Evolutionary conservation across 306 rosid genomes (phyloP).

Genomic region (Vigna nakashimae): DNA sequence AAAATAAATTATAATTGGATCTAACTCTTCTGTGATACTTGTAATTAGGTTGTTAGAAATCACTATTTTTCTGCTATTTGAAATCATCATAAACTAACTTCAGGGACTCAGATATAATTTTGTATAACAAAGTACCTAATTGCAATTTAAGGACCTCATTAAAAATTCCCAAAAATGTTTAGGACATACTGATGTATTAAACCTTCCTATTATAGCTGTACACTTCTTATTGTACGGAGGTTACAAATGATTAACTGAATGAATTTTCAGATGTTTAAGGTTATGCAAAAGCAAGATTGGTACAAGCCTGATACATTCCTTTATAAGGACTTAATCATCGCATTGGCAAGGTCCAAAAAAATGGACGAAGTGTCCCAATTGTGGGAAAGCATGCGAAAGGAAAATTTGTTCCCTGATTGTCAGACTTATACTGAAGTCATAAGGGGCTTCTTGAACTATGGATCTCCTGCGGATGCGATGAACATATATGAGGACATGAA

Average conservation of each 20-base stretch:
- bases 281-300: constrained; percentile 89
- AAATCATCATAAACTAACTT: background rate
- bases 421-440: constrained; percentile 90
- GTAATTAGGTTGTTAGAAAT: too few species aligned
- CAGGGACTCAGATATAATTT: too few species aligned
- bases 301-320: constrained; percentile 74
- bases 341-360: constrained; percentile 73
- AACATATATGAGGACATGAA: constrained; percentile 91
- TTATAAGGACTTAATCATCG: constrained; percentile 83
- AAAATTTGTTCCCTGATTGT: constrained; percentile 74
- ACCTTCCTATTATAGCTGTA: background rate
- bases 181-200: background rate
- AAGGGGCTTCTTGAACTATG: constrained; percentile 84
- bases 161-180: too few species aligned
- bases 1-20: too few species aligned
- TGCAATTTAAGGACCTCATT: background rate
- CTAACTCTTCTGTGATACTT: too few species aligned
- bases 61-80: too few species aligned
- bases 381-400: constrained; percentile 87
- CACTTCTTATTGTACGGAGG: constrained; percentile 22
- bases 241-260: constrained; percentile 40
- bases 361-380: constrained; percentile 82
- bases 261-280: constrained; percentile 68
- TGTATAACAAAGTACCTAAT: background rate
- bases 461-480: constrained; percentile 96